Evolutionary conservation across 441 rosid species (phyloP).

Genomic region (Brassica balearica): DNA sequence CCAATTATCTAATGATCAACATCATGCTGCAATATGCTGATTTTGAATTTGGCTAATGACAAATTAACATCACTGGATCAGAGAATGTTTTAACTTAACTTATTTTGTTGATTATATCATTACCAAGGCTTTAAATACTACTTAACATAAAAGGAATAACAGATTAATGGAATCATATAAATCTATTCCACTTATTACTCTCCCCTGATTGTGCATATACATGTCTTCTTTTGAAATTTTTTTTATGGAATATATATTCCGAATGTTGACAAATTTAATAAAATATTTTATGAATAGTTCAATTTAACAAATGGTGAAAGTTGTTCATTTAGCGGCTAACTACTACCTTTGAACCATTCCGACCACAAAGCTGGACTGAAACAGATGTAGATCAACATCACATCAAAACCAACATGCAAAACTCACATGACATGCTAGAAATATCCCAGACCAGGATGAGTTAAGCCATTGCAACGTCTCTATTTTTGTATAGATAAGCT

Average conservation of each 20-base stretch:
- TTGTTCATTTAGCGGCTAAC: not conserved
- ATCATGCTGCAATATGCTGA: not conserved
- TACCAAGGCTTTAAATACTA: not conserved
- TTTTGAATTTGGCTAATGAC: not conserved
- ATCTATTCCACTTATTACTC: not conserved
- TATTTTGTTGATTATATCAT: not conserved
- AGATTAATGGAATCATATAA: not conserved
- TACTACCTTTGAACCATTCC: not conserved
- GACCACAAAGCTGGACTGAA: slow-evolving; percentile 7
- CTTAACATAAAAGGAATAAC: not conserved
- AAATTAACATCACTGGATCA: not conserved
- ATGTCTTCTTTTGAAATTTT: not conserved
- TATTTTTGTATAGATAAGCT: slow-evolving; percentile 11
- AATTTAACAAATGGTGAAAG: not conserved
- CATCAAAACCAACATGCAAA: slow-evolving; percentile 5
- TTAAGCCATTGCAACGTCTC: slow-evolving; percentile 17
- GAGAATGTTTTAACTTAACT: not conserved
- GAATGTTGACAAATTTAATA: not conserved
- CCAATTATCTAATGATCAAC: not conserved
- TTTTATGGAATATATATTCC: not conserved
- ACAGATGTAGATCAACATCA: slow-evolving; percentile 16
- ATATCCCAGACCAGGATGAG: slow-evolving; percentile 25
- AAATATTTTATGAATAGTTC: not conserved
- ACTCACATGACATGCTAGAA: slow-evolving; percentile 34
- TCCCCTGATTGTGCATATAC: not conserved